Evolutionary conservation across 2,329 filamentous ascomycete genomes (phyloP).

Genomic region (Dactylellina sp.): DNA sequence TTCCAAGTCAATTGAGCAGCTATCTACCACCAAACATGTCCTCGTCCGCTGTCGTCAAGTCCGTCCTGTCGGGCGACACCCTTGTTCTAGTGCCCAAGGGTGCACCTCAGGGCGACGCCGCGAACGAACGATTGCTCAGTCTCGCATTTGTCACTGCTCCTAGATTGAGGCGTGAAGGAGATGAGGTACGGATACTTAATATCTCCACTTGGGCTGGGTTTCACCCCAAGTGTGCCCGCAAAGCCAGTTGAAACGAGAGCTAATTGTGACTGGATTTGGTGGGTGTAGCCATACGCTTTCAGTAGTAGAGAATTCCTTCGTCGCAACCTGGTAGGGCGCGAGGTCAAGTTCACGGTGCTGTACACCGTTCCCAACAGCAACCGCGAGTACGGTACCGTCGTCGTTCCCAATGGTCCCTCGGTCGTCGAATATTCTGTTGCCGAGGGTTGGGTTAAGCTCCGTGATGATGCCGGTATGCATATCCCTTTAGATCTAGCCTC

Average conservation of each 20-base stretch:
- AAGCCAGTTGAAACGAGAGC: conserved; percentile 20
- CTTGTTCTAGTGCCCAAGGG: conserved; percentile 49
- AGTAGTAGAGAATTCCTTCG: conserved; percentile 94
- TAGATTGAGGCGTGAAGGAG: conserved; percentile 85
- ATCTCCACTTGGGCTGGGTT: conserved; percentile 22
- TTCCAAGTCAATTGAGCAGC: conserved; percentile 28
- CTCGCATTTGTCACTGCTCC: conserved; percentile 93
- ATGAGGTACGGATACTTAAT: conserved; percentile 71
- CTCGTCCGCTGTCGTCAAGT: conserved; percentile 48
- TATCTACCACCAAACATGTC: conserved; percentile 24
- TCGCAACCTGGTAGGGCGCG: conserved; percentile 84
- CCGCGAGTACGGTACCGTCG: conserved; percentile 86
- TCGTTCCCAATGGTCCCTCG: conserved; percentile 78
- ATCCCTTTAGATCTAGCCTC: neutral
- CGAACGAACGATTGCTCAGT: conserved; percentile 69
- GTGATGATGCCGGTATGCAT: conserved; percentile 80
- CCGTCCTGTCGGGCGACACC: conserved; percentile 55
- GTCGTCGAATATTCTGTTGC: conserved; percentile 86
- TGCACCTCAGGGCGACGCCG: conserved; percentile 31
- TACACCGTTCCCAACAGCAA: conserved; percentile 88
- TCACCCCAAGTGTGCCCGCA: conserved; percentile 19
- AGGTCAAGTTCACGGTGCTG: conserved; percentile 83
- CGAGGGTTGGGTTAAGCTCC: conserved; percentile 90
- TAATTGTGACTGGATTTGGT: conserved; percentile 26
- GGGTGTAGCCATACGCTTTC: conserved; percentile 79